Evolutionary conservation across 176 grass and related monocot genomes (phyloP).

Genomic region (Raddia guianensis): DNA sequence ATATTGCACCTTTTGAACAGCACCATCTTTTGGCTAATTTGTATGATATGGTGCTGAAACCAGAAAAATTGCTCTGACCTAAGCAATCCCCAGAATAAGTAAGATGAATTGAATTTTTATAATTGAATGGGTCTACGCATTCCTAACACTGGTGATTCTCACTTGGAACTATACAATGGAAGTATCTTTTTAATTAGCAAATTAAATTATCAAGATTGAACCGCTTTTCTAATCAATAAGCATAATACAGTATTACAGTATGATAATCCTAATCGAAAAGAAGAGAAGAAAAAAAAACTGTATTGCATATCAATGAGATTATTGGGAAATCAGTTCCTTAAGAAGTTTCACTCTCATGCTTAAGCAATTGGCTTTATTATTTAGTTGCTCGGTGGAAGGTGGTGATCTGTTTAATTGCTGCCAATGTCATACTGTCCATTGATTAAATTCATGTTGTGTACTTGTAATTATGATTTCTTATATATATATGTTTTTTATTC

Average conservation of each 20-base stretch:
- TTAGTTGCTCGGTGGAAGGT: not conserved
- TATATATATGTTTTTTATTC: not conserved
- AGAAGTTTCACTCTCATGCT: not conserved
- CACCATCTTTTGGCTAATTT: constrained; percentile 17
- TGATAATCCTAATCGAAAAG: not conserved
- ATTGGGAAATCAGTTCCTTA: constrained; percentile 20
- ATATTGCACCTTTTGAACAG: not conserved
- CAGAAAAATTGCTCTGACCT: not conserved
- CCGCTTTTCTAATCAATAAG: not conserved
- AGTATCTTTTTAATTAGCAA: not conserved
- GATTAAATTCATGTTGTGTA: constrained; percentile 12
- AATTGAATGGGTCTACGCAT: constrained; percentile 16
- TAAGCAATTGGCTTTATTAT: not conserved
- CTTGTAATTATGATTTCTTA: constrained; percentile 4
- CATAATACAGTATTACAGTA: constrained; percentile 12
- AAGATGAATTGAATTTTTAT: not conserved
- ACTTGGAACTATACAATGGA: not conserved
- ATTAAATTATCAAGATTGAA: constrained; percentile 2
- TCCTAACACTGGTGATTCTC: not conserved
- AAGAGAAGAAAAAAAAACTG: not conserved
- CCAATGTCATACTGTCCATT: not conserved
- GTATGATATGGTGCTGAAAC: constrained; percentile 1
- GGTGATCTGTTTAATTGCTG: constrained; percentile 1
- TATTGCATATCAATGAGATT: not conserved
- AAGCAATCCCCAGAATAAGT: not conserved